Conservation (phyloP, 1,139 yeast genomes). For the Geotrichum klebahnii region DNA sequence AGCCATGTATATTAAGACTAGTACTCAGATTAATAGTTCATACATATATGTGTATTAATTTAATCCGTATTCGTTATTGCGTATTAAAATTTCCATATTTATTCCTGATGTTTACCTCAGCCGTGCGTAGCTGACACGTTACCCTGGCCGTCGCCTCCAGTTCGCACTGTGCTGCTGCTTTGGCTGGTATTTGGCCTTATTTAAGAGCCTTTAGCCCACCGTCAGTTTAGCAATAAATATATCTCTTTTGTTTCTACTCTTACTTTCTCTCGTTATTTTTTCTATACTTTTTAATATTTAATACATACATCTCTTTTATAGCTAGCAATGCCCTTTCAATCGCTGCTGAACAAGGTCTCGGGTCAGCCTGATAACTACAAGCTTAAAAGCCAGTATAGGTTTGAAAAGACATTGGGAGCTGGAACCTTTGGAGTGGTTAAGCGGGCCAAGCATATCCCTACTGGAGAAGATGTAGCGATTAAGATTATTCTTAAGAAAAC, state of each 20-base stretch:
- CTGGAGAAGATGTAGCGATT: slow-evolving; percentile 74
- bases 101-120: no score
- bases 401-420: slow-evolving; percentile 81
- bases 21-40: no score
- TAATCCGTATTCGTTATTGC: no score
- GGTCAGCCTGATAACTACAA: slow-evolving; percentile 72
- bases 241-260: no score
- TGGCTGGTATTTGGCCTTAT: no score
- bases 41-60: no score
- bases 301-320: not conserved
- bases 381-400: slow-evolving; percentile 60
- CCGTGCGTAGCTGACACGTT: no score
- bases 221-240: no score
- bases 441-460: slow-evolving; percentile 57
- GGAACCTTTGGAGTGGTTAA: slow-evolving; percentile 90
- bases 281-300: not conserved
- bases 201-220: no score
- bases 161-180: no score
- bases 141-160: no score
- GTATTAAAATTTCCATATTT: no score
- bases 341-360: slow-evolving; percentile 37
- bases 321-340: slow-evolving; percentile 11
- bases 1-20: not conserved
- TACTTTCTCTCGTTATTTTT: not conserved
- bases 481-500: slow-evolving; percentile 81